phyloP scores from a whole-genome alignment of 2,329 filamentous ascomycete genomes.

The Fusarium sp. region DNA sequence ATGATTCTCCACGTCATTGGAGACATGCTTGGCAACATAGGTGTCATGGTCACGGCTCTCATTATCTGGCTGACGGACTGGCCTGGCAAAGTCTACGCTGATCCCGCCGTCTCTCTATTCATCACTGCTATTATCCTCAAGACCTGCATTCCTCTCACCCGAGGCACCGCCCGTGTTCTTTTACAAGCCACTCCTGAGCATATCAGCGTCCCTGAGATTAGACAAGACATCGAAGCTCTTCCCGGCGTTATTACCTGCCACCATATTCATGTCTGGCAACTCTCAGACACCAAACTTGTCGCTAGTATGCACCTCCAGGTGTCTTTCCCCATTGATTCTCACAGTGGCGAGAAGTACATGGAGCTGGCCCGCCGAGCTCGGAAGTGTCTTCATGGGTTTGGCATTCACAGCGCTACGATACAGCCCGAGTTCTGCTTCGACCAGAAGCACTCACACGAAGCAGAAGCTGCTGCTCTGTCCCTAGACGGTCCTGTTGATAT shows the following conservation, averaged over 20 bases:
- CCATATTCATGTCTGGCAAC: constrained; percentile 97
- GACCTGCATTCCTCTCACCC: constrained; percentile 81
- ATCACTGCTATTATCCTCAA: constrained; percentile 84
- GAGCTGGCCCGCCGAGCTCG: constrained; percentile 82
- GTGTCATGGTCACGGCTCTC: constrained; percentile 83
- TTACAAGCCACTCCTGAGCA: constrained; percentile 93
- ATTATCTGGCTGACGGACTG: constrained; percentile 92
- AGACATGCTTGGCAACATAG: constrained; percentile 86
- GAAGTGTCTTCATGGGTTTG: constrained; percentile 91
- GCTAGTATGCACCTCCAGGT: constrained; percentile 95
- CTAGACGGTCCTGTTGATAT: constrained; percentile 48
- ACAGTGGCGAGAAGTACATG: constrained; percentile 87
- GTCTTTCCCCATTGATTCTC: constrained; percentile 85
- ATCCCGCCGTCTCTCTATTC: constrained; percentile 90
- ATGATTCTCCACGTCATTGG: constrained; percentile 81
- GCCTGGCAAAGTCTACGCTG: constrained; percentile 84
- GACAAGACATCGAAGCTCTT: constrained; percentile 86
- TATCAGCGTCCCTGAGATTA: constrained; percentile 88
- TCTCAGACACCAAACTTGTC: constrained; percentile 93
- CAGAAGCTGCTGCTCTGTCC: constrained; percentile 48
- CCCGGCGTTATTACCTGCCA: constrained; percentile 91
- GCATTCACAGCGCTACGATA: constrained; percentile 96
- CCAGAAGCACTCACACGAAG: constrained; percentile 52
- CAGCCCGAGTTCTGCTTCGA: constrained; percentile 86
- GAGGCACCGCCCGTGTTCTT: constrained; percentile 84